These are phyloP conservation scores for Claviceps cyperi DNA, from an alignment of 2,329 filamentous ascomycete species.

Conservation along the genomic window DNA sequence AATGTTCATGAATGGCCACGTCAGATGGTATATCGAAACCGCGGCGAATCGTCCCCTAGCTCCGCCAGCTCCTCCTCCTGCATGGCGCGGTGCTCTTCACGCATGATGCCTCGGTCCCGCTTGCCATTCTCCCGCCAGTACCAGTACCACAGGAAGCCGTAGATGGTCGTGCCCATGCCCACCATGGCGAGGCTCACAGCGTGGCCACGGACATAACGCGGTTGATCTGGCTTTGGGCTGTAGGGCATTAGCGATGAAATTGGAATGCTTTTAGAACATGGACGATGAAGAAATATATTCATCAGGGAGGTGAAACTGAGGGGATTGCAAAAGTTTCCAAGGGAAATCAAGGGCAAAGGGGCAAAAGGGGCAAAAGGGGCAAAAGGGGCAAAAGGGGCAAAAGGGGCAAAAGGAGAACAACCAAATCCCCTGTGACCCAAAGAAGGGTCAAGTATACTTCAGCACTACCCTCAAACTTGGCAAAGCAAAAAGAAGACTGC, in stretches of 20 bases:
- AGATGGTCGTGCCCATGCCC: constrained; percentile 36
- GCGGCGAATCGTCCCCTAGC: constrained; percentile 37
- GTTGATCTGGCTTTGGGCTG: constrained; percentile 32
- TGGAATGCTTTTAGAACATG: too few relatives aligned
- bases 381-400: too few relatives aligned
- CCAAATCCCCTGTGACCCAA: too few relatives aligned
- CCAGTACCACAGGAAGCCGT: constrained; percentile 39
- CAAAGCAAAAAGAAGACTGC: too few relatives aligned
- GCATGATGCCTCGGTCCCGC: constrained; percentile 24
- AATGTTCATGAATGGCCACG: background rate
- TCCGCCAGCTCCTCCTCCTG: constrained; percentile 33
- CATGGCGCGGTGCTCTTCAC: constrained; percentile 24
- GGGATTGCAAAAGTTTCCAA: too few relatives aligned
- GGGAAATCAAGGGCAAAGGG: too few relatives aligned
- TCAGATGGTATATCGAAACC: constrained; percentile 30
- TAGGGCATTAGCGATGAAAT: background rate
- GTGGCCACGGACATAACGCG: constrained; percentile 47
- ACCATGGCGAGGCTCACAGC: constrained; percentile 46
- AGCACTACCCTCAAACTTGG: too few relatives aligned
- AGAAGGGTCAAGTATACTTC: too few relatives aligned
- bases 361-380: too few relatives aligned
- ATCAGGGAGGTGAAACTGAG: too few relatives aligned
- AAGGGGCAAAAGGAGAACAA: too few relatives aligned
- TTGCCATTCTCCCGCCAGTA: constrained; percentile 32
- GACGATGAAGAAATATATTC: background rate